phyloP scores from a whole-genome alignment of 805 yeast species.

The Kodamaea hsintzibuensis region DNA sequence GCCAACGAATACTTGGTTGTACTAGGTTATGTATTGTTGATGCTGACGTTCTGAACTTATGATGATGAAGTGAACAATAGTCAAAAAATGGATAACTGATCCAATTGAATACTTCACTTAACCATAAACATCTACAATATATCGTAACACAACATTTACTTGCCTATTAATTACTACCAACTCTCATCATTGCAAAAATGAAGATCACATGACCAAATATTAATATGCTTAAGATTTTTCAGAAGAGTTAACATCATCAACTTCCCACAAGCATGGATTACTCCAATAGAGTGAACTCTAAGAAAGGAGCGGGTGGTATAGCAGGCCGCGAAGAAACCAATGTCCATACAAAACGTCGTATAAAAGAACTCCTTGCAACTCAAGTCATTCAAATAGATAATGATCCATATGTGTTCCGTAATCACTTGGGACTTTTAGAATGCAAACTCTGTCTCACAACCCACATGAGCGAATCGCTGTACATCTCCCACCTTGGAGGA shows the following conservation, averaged over 20 bases:
- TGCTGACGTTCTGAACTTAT: no score
- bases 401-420: constrained; percentile 84
- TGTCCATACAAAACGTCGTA: constrained; percentile 65
- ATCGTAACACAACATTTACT: no score
- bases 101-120: no score
- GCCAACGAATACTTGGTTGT: no score
- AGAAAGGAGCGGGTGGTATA: constrained; percentile 87
- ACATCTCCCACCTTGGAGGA: constrained; percentile 82
- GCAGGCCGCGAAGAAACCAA: constrained; percentile 74
- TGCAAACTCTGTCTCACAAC: constrained; percentile 83
- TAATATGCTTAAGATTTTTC: no score
- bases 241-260: not conserved
- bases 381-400: constrained; percentile 53
- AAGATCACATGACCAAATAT: no score
- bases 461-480: constrained; percentile 78
- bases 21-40: no score
- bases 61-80: no score
- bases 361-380: constrained; percentile 58
- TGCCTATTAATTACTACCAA: no score
- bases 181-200: no score
- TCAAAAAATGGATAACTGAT: no score
- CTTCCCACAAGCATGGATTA: constrained; percentile 63
- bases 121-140: no score
- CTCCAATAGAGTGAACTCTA: constrained; percentile 85
- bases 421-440: constrained; percentile 81